Evolutionary conservation across 2,329 filamentous ascomycete species (phyloP), one percentile per base, ranked within the genome.

Genomic region (Colletotrichum neosansevieriae): DNA sequence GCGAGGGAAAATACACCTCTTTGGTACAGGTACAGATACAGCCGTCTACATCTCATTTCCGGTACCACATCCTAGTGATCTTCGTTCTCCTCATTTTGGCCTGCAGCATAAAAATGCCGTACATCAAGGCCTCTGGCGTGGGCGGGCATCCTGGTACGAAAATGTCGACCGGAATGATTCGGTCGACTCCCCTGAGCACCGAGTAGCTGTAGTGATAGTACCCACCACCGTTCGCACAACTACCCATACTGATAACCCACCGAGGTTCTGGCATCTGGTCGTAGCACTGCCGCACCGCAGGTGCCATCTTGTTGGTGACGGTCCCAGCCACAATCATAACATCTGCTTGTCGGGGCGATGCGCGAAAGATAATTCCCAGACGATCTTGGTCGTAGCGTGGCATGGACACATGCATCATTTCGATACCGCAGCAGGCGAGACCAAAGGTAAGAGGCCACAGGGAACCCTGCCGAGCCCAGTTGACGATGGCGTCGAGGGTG

Each of bases 191-290:
- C 42, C 90, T 80, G 13, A 89, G 84, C 13, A 92, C 89, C 58
- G 82, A 86, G 78, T 92, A 92, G 75, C 87, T 90, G 79, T 92
- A 92, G 76, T 92, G 90, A 77, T 92, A 92, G 78, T 92, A 92
- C 13, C 90, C 90, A 64, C 90, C 90, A 21, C 90, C 89, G 75
- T 92, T 92, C 29, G 90, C 89, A 75, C 90, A 92, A 63, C 85
- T 89, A 6, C 90, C 90, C 89, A 92, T 92, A 73, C 87, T 90
- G 72, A 92, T 87, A 21, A 84, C 79, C 88, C 88, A 90, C 69
- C 84, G 79, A 0, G 88, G 88, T 24, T 91, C 88, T 0, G 89
- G 88, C 88, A 91, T 91, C 76, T 91, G 89, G 71, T 91, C 89
- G 75, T 91, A 91, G 42, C 89, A 83, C 73, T 88, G 86, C 71